Evolutionary conservation across 768 basidiomycete genomes (phyloP).

Genomic region (Cyclocybe aegerita): DNA sequence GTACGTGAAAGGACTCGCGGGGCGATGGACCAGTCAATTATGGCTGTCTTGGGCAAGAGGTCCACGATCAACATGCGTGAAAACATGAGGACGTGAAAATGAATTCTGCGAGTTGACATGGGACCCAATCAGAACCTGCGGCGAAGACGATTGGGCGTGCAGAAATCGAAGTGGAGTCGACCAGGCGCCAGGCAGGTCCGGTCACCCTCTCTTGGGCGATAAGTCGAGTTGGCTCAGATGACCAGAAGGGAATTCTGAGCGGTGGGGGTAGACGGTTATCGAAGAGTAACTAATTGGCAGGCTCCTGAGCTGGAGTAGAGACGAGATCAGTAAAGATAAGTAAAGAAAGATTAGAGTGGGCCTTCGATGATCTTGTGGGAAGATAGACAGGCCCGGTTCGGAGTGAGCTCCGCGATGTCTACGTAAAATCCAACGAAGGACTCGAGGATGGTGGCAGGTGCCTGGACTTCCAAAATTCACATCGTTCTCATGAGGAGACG

Average conservation of each 20-base stretch:
- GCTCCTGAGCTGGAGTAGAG: conserved; percentile 11
- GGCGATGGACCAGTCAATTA: background rate
- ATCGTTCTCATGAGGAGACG: conserved; percentile 39
- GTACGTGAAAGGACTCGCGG: background rate
- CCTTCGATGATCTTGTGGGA: conserved; percentile 31
- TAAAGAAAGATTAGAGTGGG: conserved; percentile 5
- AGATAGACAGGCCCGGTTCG: conserved; percentile 33
- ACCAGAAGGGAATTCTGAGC: too few relatives aligned
- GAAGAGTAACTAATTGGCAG: conserved; percentile 5
- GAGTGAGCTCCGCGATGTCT: conserved; percentile 39
- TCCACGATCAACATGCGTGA: conserved; percentile 36
- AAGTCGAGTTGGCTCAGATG: too few relatives aligned
- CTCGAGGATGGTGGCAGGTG: conserved; percentile 43
- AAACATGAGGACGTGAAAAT: conserved; percentile 34
- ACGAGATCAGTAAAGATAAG: conserved; percentile 14
- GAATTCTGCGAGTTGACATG: conserved; percentile 14
- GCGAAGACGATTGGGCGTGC: background rate
- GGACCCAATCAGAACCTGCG: conserved; percentile 11
- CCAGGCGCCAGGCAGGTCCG: background rate
- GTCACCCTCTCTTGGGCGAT: too few relatives aligned
- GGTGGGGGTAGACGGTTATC: background rate
- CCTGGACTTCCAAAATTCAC: conserved; percentile 42
- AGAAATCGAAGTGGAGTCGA: conserved; percentile 2
- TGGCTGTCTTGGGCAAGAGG: conserved; percentile 11
- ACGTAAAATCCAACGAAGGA: conserved; percentile 45